phyloP scores from a whole-genome alignment of 306 rosid genomes.

The Pyrus communis region DNA sequence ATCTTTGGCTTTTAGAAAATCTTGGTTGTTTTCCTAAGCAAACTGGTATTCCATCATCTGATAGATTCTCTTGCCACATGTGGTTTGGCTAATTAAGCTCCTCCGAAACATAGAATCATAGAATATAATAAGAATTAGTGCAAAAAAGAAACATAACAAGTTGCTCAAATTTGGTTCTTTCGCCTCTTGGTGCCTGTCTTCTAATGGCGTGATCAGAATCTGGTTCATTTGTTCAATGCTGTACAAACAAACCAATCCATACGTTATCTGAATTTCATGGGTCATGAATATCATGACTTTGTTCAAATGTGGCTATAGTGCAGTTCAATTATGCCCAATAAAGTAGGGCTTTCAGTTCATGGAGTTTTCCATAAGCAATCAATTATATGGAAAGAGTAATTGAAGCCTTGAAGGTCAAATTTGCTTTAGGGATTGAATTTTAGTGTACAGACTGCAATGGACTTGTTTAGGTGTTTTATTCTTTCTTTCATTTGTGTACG shows the following conservation, averaged over 20 bases:
- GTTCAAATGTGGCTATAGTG: not conserved
- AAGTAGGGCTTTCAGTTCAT: not conserved
- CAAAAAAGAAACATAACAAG: not conserved
- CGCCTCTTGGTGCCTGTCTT: not conserved
- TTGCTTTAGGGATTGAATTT: not conserved
- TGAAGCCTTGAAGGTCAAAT: not conserved
- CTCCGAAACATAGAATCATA: not conserved
- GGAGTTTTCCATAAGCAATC: not conserved
- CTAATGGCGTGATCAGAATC: not conserved
- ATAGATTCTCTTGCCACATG: not conserved
- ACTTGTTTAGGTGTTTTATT: not conserved
- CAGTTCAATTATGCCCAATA: not conserved
- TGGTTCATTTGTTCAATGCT: not conserved
- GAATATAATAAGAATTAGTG: not conserved
- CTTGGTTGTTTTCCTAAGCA: not conserved
- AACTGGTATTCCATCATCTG: not conserved
- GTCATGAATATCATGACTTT: not conserved
- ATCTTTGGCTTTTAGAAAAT: not conserved
- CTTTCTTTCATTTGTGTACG: not conserved
- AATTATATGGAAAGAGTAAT: not conserved
- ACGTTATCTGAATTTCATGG: not conserved
- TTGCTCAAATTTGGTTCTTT: not conserved
- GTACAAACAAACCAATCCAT: not conserved
- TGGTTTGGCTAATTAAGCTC: not conserved
- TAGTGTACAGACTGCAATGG: not conserved